Conservation (phyloP, 371 early-diverging fungal species). For the Nematocida sp. region DNA sequence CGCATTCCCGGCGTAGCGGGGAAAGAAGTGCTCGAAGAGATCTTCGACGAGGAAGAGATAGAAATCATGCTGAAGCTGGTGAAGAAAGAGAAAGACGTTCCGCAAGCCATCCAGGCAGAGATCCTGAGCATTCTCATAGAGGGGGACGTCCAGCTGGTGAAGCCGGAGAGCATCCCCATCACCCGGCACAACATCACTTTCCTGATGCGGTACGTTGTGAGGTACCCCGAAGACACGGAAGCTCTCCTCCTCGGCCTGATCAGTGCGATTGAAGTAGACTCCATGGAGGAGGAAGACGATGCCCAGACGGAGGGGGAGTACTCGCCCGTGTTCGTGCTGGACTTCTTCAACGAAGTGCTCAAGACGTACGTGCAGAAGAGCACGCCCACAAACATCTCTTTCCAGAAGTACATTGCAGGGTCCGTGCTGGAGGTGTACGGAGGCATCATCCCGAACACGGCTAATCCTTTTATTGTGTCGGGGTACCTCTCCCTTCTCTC, state of each 20-base stretch:
- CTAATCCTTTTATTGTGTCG: constrained; percentile 29
- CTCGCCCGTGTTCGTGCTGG: constrained; percentile 21
- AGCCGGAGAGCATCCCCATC: background rate
- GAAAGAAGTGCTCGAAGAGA: constrained; percentile 9
- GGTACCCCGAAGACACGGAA: background rate
- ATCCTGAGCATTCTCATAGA: constrained; percentile 43
- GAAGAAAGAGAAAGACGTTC: constrained; percentile 4
- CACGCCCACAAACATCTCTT: background rate
- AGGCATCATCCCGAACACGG: constrained; percentile 3
- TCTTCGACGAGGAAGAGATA: constrained; percentile 38
- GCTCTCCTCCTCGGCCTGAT: constrained; percentile 12
- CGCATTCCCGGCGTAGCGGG: background rate
- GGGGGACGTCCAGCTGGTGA: constrained; percentile 21
- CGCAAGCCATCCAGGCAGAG: constrained; percentile 1
- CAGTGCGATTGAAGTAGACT: constrained; percentile 25
- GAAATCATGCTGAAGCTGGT: constrained; percentile 15
- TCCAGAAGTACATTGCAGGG: constrained; percentile 33
- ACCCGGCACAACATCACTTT: constrained; percentile 2
- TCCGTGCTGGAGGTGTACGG: constrained; percentile 35
- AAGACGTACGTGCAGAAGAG: background rate
- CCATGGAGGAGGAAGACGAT: constrained; percentile 29
- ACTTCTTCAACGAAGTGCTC: constrained; percentile 40
- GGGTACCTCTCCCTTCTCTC: constrained; percentile 13
- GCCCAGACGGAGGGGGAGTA: background rate
- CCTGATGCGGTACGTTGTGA: constrained; percentile 19